Percentiles rank a stretch among this genome's conserved stretches.
Conservation (phyloP, 305 asterid species). For the Fraxinus angustifolia region DNA sequence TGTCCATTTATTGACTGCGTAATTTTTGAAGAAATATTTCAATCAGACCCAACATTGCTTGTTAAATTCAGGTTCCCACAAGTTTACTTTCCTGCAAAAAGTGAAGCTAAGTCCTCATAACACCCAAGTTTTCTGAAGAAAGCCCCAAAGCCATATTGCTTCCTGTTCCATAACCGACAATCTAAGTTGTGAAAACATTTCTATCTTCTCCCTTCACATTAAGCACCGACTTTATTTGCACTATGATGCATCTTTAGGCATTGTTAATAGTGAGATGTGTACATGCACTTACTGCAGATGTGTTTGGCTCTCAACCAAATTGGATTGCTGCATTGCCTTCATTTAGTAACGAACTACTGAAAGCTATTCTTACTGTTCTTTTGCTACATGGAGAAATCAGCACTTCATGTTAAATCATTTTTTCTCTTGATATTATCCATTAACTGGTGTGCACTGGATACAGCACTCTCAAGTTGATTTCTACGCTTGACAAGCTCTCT, state of each 20-base stretch:
- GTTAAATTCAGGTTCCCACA: background rate
- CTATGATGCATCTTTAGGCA: slow-evolving; percentile 19
- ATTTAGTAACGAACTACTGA: background rate
- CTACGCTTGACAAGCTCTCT: slow-evolving; percentile 49
- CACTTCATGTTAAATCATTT: slow-evolving; percentile 23
- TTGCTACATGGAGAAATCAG: background rate
- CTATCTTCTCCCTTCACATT: background rate
- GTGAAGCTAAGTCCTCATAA: background rate
- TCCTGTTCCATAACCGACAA: background rate
- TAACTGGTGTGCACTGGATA: slow-evolving; percentile 39
- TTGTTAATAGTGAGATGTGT: background rate
- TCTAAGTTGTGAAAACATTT: background rate
- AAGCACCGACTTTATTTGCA: background rate
- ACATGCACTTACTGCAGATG: background rate
- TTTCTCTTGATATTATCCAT: slow-evolving; percentile 33
- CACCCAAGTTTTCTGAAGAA: background rate
- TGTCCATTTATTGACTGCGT: background rate
- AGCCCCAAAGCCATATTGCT: background rate
- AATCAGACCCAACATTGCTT: slow-evolving; percentile 2
- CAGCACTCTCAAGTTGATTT: slow-evolving; percentile 32
- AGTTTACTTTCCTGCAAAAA: background rate
- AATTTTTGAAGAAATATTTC: background rate
- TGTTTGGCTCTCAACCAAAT: background rate
- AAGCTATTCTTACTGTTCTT: background rate
- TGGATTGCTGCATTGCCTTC: background rate